Conservation (phyloP, 2,329 filamentous ascomycete genomes). For the Scleromitrula shiraiana region DNA sequence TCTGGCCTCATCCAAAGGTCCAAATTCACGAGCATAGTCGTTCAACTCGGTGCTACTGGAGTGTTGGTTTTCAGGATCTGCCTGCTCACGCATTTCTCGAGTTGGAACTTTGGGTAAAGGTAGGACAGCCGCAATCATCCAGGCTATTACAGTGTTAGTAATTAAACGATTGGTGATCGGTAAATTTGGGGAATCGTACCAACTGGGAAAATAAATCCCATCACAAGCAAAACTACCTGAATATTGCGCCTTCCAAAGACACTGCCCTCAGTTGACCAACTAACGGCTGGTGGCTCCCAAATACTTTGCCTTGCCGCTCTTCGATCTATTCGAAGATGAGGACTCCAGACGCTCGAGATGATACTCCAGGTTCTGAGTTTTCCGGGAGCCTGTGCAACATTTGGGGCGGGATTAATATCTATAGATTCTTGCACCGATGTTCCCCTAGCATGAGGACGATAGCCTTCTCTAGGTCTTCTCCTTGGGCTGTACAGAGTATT, state of each 20-base stretch:
- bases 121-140: constrained; percentile 71
- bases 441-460: constrained; percentile 18
- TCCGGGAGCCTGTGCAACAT: constrained; percentile 12
- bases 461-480: constrained; percentile 36
- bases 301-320: constrained; percentile 49
- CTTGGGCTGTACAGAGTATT: constrained; percentile 39
- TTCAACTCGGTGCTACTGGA: constrained; percentile 16
- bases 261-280: constrained; percentile 53
- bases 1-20: constrained; percentile 27
- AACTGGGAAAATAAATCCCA: constrained; percentile 72
- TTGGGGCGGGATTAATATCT: constrained; percentile 35
- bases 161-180: neutral
- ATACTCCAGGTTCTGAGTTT: constrained; percentile 37
- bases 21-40: constrained; percentile 24
- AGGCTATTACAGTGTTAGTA: constrained; percentile 42
- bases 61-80: constrained; percentile 11
- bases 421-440: constrained; percentile 33
- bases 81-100: constrained; percentile 39
- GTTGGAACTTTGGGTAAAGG: constrained; percentile 57
- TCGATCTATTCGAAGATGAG: constrained; percentile 60
- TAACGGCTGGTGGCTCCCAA: constrained; percentile 67
- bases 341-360: constrained; percentile 63
- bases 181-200: constrained; percentile 45
- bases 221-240: constrained; percentile 66
- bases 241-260: constrained; percentile 60